Evolutionary conservation across 2,329 filamentous ascomycete species (phyloP).

Genomic region (Aschersonia sp.): DNA sequence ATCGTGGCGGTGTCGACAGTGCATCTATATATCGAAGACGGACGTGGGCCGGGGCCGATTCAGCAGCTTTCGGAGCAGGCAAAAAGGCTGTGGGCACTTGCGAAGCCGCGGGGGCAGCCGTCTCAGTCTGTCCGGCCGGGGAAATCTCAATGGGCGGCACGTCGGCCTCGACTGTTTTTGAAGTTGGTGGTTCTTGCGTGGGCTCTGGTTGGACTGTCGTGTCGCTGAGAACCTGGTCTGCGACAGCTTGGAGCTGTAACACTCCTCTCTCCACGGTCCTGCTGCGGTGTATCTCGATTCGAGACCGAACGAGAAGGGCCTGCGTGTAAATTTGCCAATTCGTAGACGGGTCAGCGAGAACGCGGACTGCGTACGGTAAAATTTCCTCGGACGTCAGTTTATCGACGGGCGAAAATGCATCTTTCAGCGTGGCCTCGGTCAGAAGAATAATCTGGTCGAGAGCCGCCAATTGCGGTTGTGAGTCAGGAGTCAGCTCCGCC

Average conservation of each 20-base stretch:
- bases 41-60: slow-evolving; percentile 64
- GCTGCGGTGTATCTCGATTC: slow-evolving; percentile 78
- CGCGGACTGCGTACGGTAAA: slow-evolving; percentile 75
- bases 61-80: slow-evolving; percentile 56
- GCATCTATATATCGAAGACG: slow-evolving; percentile 74
- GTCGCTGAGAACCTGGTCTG: slow-evolving; percentile 88
- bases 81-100: slow-evolving; percentile 61
- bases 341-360: slow-evolving; percentile 74
- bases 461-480: slow-evolving; percentile 69
- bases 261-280: slow-evolving; percentile 81
- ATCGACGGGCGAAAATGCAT: slow-evolving; percentile 70
- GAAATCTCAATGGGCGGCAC: slow-evolving; percentile 33
- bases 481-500: slow-evolving; percentile 52
- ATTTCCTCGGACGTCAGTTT: slow-evolving; percentile 88
- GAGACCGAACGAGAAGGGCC: slow-evolving; percentile 73
- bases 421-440: slow-evolving; percentile 76
- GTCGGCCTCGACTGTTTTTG: slow-evolving; percentile 13
- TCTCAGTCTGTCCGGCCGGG: slow-evolving; percentile 16
- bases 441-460: slow-evolving; percentile 85
- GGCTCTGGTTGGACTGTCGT: slow-evolving; percentile 32
- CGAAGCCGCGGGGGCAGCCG: slow-evolving; percentile 5
- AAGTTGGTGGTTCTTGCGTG: slow-evolving; percentile 12
- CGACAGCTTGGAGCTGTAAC: slow-evolving; percentile 83
- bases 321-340: slow-evolving; percentile 99
- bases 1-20: slow-evolving; percentile 70